These are phyloP conservation scores for Penicillium nordicum DNA, from an alignment of 2,329 filamentous ascomycete genomes.

Conservation along the genomic window DNA sequence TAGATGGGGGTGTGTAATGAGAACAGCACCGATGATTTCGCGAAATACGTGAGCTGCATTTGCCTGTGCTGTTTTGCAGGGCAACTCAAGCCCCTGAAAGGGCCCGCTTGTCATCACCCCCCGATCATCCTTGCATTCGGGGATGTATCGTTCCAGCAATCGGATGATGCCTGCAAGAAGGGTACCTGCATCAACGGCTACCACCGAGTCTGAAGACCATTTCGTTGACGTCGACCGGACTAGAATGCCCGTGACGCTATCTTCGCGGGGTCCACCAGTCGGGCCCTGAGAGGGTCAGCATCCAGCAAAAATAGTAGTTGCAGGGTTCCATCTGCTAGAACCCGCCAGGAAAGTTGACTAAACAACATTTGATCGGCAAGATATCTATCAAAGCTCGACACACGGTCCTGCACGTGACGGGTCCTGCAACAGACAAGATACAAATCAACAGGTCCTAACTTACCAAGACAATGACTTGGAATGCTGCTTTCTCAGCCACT, in stretches of 20 bases:
- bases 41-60: conserved; percentile 80
- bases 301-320: not conserved
- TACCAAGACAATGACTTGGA: conserved; percentile 75
- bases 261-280: conserved; percentile 84
- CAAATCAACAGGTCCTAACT: conserved; percentile 36
- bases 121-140: conserved; percentile 25
- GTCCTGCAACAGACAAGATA: not conserved
- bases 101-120: conserved; percentile 56
- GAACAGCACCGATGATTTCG: conserved; percentile 77
- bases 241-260: conserved; percentile 84
- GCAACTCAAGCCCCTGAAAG: conserved; percentile 74
- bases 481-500: conserved; percentile 44
- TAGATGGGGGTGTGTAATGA: conserved; percentile 95
- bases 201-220: conserved; percentile 77
- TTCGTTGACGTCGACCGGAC: conserved; percentile 74
- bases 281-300: conserved; percentile 62
- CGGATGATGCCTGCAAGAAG: conserved; percentile 81
- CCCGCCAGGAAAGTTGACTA: conserved; percentile 6
- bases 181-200: conserved; percentile 92
- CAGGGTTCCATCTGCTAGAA: conserved; percentile 16
- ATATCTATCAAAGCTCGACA: conserved; percentile 1
- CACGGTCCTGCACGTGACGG: conserved; percentile 5
- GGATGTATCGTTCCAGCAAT: conserved; percentile 58
- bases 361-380: not conserved
- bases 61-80: conserved; percentile 62